Conservation (phyloP, 768 basidiomycete species). For the Hebeloma cylindrosporum region DNA sequence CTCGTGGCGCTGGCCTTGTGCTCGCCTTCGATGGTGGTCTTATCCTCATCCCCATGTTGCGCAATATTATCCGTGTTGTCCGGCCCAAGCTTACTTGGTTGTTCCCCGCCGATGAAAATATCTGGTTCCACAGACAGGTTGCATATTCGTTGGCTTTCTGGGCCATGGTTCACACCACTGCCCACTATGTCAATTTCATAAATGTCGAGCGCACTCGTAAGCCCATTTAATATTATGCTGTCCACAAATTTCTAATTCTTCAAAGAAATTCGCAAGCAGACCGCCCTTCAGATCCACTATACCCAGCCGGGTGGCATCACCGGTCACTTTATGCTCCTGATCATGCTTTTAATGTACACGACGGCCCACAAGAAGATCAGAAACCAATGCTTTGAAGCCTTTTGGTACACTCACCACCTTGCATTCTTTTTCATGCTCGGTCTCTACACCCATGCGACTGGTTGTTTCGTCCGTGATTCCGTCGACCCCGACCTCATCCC, state of each 20-base stretch:
- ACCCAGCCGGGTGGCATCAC: slow-evolving; percentile 88
- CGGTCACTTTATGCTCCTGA: slow-evolving; percentile 92
- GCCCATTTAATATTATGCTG: slow-evolving; percentile 22
- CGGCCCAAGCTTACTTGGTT: slow-evolving; percentile 80
- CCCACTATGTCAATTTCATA: slow-evolving; percentile 93
- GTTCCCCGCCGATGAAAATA: slow-evolving; percentile 91
- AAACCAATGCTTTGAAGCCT: slow-evolving; percentile 88
- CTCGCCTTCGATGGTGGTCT: slow-evolving; percentile 85
- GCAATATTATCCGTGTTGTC: slow-evolving; percentile 82
- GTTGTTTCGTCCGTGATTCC: slow-evolving; percentile 94
- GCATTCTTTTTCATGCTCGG: slow-evolving; percentile 94
- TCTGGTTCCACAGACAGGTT: slow-evolving; percentile 95
- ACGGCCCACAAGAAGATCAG: slow-evolving; percentile 90
- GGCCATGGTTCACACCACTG: slow-evolving; percentile 89
- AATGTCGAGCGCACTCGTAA: slow-evolving; percentile 85
- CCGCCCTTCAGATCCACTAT: slow-evolving; percentile 85
- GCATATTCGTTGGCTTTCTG: slow-evolving; percentile 95
- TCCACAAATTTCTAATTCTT: neutral
- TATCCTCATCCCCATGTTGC: slow-evolving; percentile 86
- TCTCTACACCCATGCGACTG: slow-evolving; percentile 87
- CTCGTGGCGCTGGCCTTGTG: slow-evolving; percentile 88
- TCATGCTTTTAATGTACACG: slow-evolving; percentile 91
- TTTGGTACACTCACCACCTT: slow-evolving; percentile 96
- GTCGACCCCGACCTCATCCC: slow-evolving; percentile 64
- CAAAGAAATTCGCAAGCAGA: slow-evolving; percentile 76